These are phyloP conservation scores for Fusarium pininemorale DNA, from an alignment of 2,329 filamentous ascomycete species.

Conservation along the genomic window DNA sequence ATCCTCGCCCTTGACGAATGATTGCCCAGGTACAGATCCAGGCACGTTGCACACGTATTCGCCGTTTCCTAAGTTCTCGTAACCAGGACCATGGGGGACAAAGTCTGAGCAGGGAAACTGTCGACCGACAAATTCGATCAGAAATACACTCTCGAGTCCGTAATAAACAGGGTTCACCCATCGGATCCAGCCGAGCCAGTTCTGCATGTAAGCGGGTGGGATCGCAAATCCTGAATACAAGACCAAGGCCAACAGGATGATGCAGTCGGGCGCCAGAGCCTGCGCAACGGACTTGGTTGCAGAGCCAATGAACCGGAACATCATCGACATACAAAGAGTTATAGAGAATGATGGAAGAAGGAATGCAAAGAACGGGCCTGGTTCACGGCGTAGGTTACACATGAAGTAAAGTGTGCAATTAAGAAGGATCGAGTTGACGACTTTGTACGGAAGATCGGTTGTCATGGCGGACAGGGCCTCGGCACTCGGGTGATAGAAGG, in stretches of 20 bases:
- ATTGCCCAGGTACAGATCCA: not conserved
- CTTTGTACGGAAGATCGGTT: constrained; percentile 33
- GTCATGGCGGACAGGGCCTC: constrained; percentile 33
- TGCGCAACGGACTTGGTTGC: constrained; percentile 34
- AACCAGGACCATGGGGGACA: constrained; percentile 36
- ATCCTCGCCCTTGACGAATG: not conserved
- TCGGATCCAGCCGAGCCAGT: constrained; percentile 63
- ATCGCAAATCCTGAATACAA: constrained; percentile 61
- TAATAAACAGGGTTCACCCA: constrained; percentile 73
- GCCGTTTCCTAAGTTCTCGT: constrained; percentile 2
- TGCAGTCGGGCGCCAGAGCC: constrained; percentile 34
- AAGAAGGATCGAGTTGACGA: constrained; percentile 49
- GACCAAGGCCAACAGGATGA: constrained; percentile 50
- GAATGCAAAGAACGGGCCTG: constrained; percentile 60
- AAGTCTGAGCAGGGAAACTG: constrained; percentile 56
- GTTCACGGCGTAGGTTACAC: constrained; percentile 68
- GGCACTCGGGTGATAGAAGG: constrained; percentile 45
- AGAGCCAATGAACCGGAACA: constrained; percentile 56
- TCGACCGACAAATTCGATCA: constrained; percentile 66
- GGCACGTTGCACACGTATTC: not conserved
- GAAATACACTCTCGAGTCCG: constrained; percentile 69
- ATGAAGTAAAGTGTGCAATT: constrained; percentile 67
- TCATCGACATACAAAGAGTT: constrained; percentile 70
- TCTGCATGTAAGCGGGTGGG: constrained; percentile 56
- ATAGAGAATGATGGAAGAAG: constrained; percentile 58